A percentile compares a stretch with the other conserved stretches of the same genome.
These are phyloP conservation scores for Coniella vitis DNA, from an alignment of 2,329 filamentous ascomycete species.

Conservation along the genomic window DNA sequence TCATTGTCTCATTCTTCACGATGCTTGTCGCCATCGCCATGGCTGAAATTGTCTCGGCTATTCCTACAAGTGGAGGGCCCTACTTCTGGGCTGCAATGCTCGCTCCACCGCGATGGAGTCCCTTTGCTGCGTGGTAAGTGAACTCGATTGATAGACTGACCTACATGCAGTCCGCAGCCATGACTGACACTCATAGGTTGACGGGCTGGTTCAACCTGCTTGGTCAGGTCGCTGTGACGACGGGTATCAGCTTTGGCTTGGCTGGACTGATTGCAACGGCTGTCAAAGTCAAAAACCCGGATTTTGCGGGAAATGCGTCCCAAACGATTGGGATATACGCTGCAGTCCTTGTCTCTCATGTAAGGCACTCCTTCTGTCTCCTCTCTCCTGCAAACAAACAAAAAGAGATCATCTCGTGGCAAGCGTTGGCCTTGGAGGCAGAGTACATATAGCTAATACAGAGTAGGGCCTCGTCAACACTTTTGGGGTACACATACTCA, in stretches of 20 bases:
- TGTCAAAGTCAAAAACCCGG: conserved; percentile 29
- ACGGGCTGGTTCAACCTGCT: conserved; percentile 37
- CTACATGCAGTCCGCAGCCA: no score
- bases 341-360: conserved; percentile 40
- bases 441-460: conserved; percentile 25
- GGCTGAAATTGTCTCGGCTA: conserved; percentile 53
- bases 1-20: conserved; percentile 48
- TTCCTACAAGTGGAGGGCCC: conserved; percentile 51
- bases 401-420: not conserved
- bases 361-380: not conserved
- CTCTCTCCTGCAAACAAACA: no score
- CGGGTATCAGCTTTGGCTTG: conserved; percentile 35
- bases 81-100: conserved; percentile 56
- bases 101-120: conserved; percentile 36
- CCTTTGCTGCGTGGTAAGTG: conserved; percentile 29
- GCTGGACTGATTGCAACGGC: conserved; percentile 32
- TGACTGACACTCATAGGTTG: conserved; percentile 15
- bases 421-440: not conserved
- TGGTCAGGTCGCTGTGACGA: conserved; percentile 34
- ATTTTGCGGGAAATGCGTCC: conserved; percentile 33
- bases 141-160: no score
- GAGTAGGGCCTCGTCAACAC: conserved; percentile 43
- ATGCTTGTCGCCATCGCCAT: conserved; percentile 47
- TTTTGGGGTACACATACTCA: conserved; percentile 48
- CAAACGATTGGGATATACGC: conserved; percentile 54